Percentiles rank a stretch among this genome's conserved stretches.
Conservation (phyloP, 78 protist genomes). For the Ministeria vibrans region DNA sequence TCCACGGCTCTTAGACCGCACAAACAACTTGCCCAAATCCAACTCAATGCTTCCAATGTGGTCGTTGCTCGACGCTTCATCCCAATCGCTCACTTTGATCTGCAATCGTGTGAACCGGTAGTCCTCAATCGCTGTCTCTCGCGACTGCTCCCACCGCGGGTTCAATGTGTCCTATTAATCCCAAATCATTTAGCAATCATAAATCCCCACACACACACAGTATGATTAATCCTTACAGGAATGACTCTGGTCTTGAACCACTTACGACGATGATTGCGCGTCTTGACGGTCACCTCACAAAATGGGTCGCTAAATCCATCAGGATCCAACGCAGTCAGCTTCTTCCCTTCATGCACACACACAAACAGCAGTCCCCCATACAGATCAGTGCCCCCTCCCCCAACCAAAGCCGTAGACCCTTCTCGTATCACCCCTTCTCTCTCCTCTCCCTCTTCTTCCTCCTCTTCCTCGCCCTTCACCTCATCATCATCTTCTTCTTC, state of each 20-base stretch:
- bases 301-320: neutral
- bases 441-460: too few relatives aligned
- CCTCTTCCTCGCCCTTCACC: too few relatives aligned
- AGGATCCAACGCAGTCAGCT: too few relatives aligned
- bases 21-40: neutral
- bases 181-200: too few relatives aligned
- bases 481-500: too few relatives aligned
- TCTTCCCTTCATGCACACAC: too few relatives aligned
- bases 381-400: too few relatives aligned
- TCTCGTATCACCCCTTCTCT: too few relatives aligned
- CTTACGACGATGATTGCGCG: neutral
- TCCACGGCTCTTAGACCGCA: neutral
- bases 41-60: neutral
- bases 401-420: too few relatives aligned
- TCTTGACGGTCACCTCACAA: neutral
- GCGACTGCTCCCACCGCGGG: neutral
- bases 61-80: neutral
- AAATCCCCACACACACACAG: too few relatives aligned
- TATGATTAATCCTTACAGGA: too few relatives aligned
- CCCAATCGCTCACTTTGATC: neutral
- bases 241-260: neutral
- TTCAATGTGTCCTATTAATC: neutral
- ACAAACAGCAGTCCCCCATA: too few relatives aligned
- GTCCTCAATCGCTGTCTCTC: neutral
- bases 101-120: neutral